A percentile compares a stretch with the other conserved stretches of the same genome.
Conservation (phyloP, 176 grass and related monocot species). For the bread wheat (Triticum aestivum) region DNA sequence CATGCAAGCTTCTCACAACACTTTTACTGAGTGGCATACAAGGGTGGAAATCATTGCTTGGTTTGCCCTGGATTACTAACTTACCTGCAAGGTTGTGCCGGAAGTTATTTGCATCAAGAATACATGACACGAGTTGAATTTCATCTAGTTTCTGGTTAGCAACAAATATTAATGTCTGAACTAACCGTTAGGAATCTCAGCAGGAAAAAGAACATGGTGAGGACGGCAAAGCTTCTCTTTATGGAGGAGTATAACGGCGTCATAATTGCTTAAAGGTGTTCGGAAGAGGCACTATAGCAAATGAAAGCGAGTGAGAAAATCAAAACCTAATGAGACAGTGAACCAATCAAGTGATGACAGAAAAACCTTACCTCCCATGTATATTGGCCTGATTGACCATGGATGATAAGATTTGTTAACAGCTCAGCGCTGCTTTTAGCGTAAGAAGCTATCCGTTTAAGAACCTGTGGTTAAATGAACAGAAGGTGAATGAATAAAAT, state of each 20-base stretch:
- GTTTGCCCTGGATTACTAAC: constrained; percentile 62
- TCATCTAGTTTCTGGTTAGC: neutral
- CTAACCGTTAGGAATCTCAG: constrained; percentile 60
- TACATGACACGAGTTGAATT: neutral
- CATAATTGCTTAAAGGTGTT: constrained; percentile 94
- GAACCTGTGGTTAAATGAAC: constrained; percentile 45
- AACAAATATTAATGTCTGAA: constrained; percentile 9
- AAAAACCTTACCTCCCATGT: constrained; percentile 81
- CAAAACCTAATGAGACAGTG: constrained; percentile 5
- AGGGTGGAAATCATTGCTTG: constrained; percentile 81
- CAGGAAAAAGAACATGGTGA: constrained; percentile 73
- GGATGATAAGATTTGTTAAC: constrained; percentile 66
- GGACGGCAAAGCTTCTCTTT: constrained; percentile 68
- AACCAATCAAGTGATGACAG: neutral
- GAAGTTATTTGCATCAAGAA: constrained; percentile 24
- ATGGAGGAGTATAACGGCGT: constrained; percentile 85
- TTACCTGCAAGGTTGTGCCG: constrained; percentile 54
- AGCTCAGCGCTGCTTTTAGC: constrained; percentile 87
- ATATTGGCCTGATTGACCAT: constrained; percentile 55
- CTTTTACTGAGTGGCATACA: constrained; percentile 49
- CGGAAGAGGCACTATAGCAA: constrained; percentile 62
- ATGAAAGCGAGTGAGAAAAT: constrained; percentile 12
- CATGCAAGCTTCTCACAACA: constrained; percentile 49
- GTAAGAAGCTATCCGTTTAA: constrained; percentile 80
- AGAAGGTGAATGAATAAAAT: constrained; percentile 16